These are phyloP conservation scores for Soucietia sequanensis DNA, from an alignment of 805 yeast genomes.

Conservation along the genomic window DNA sequence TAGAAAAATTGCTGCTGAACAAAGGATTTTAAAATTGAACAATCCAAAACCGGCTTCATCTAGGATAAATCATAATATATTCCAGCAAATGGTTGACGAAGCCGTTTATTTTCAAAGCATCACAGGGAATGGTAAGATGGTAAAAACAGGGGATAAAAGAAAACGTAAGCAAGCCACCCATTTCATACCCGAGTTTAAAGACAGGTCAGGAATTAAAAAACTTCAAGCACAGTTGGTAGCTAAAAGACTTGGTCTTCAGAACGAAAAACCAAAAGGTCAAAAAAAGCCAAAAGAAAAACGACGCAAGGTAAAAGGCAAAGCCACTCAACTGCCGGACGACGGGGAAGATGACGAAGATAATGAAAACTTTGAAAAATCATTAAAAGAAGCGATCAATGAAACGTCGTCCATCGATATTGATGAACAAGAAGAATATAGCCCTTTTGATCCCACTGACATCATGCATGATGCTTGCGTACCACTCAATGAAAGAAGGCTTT, in stretches of 20 bases:
- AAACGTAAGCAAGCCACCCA: constrained; percentile 25
- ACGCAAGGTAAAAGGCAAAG: constrained; percentile 1
- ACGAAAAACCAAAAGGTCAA: constrained; percentile 6
- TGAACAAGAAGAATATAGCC: constrained; percentile 32
- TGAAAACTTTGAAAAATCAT: constrained; percentile 9
- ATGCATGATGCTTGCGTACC: constrained; percentile 28
- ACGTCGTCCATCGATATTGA: constrained; percentile 13
- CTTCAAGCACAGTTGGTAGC: constrained; percentile 10
- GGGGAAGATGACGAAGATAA: constrained; percentile 8
- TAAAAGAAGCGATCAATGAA: constrained; percentile 9
- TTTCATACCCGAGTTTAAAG: constrained; percentile 22
- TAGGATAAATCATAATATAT: neutral
- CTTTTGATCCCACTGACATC: constrained; percentile 39
- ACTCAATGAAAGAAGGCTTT: constrained; percentile 27
- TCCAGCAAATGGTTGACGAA: constrained; percentile 16
- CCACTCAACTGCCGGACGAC: constrained; percentile 1
- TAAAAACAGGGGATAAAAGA: constrained; percentile 35
- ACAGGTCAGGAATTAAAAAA: constrained; percentile 9
- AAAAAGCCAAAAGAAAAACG: constrained; percentile 3
- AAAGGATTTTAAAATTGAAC: neutral
- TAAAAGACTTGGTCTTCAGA: constrained; percentile 13
- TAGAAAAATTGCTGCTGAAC: constrained; percentile 4
- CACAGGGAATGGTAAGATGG: constrained; percentile 32
- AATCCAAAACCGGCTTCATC: constrained; percentile 1
- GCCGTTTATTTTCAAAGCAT: constrained; percentile 40